phyloP scores from a whole-genome alignment of 2,329 filamentous ascomycete species.

The Aspergillus aculeatus region DNA sequence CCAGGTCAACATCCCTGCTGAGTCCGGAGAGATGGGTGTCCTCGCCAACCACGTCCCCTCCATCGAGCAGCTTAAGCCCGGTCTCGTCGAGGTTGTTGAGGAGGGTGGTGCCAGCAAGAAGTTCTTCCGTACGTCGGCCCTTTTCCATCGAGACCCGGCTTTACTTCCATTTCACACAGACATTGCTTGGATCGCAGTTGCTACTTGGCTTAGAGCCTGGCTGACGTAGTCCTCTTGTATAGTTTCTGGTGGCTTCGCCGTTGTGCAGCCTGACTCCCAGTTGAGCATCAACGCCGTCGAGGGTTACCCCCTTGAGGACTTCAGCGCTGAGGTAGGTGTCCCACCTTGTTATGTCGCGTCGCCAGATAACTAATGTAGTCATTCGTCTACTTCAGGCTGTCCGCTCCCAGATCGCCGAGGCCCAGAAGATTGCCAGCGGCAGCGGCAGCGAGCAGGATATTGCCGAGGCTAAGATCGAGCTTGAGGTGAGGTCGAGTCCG shows the following conservation, averaged over 20 bases:
- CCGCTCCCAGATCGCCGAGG: conserved; percentile 85
- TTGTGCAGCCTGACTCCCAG: conserved; percentile 90
- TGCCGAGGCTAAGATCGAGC: conserved; percentile 97
- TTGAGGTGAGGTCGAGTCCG: conserved; percentile 69
- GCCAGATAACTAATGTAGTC: conserved; percentile 8
- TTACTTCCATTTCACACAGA: not conserved
- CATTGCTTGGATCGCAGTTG: not conserved
- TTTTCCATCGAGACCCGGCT: conserved; percentile 8
- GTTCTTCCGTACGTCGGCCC: conserved; percentile 80
- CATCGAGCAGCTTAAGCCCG: conserved; percentile 98
- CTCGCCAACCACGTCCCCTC: conserved; percentile 98
- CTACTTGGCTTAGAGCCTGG: not conserved
- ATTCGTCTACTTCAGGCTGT: conserved; percentile 57
- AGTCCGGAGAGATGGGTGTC: conserved; percentile 98
- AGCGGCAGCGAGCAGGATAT: conserved; percentile 94
- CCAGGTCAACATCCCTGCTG: conserved; percentile 98
- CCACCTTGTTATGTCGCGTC: not conserved
- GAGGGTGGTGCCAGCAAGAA: conserved; percentile 87
- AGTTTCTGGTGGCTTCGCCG: conserved; percentile 97
- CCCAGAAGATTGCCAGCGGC: conserved; percentile 89
- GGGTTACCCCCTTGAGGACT: conserved; percentile 91
- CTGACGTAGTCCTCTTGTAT: conserved; percentile 21
- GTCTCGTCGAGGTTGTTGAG: conserved; percentile 91
- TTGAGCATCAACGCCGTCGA: conserved; percentile 99
- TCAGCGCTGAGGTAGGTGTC: conserved; percentile 71